These are phyloP conservation scores for Pulveroboletus sp. DNA, from an alignment of 768 basidiomycete genomes.

Conservation along the genomic window DNA sequence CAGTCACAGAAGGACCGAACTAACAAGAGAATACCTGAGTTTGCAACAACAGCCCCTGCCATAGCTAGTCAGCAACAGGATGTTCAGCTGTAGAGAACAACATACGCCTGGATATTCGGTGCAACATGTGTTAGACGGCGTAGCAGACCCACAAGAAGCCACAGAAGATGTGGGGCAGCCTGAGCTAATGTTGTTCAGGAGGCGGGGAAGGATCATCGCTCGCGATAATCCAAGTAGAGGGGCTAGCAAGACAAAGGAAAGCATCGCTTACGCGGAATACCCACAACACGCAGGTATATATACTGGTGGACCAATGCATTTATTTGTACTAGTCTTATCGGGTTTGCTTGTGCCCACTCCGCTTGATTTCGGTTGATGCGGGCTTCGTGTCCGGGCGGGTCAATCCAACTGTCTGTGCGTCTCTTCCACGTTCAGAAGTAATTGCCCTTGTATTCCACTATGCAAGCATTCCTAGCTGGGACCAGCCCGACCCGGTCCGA, in stretches of 20 bases:
- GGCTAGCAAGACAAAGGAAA: conserved; percentile 19
- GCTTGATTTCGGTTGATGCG: background rate
- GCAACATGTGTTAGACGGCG: conserved; percentile 52
- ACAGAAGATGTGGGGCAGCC: conserved; percentile 51
- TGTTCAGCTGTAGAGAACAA: conserved; percentile 4
- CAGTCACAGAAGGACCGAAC: background rate
- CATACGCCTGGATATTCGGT: conserved; percentile 64
- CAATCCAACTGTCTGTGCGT: background rate
- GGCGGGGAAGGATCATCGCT: conserved; percentile 12
- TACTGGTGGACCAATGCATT: background rate
- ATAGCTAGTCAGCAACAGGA: background rate
- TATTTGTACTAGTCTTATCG: background rate
- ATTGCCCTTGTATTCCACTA: background rate
- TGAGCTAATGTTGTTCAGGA: conserved; percentile 40
- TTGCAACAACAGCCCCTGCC: conserved; percentile 59
- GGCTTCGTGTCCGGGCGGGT: background rate
- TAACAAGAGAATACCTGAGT: conserved; percentile 39
- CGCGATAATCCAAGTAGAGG: conserved; percentile 19
- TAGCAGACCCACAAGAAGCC: conserved; percentile 54
- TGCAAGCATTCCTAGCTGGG: background rate
- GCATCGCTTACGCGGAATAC: background rate
- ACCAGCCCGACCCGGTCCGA: background rate
- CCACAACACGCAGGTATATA: conserved; percentile 12
- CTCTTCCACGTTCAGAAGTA: background rate
- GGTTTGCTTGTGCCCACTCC: background rate